Evolutionary conservation across 1,284 basidiomycete genomes (phyloP).

Genomic region (Abortiporus biennis): DNA sequence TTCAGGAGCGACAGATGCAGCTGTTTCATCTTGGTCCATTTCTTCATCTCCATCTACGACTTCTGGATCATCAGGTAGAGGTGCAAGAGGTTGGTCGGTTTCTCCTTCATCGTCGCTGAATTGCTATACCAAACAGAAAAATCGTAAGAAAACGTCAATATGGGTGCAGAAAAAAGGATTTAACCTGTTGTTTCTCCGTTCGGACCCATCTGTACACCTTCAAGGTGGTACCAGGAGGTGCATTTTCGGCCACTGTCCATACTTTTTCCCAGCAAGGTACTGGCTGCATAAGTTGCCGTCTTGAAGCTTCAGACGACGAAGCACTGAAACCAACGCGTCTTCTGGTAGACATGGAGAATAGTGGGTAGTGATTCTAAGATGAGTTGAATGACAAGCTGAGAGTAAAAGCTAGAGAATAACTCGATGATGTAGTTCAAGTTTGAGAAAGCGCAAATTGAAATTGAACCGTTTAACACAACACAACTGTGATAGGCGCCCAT

Average conservation of each 20-base stretch:
- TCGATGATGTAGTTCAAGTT: too few relatives aligned
- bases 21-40: constrained; percentile 59
- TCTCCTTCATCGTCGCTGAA: constrained; percentile 78
- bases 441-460: too few relatives aligned
- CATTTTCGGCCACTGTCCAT: constrained; percentile 52
- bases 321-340: constrained; percentile 69
- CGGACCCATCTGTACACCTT: constrained; percentile 70
- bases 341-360: constrained; percentile 58
- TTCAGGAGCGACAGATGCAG: constrained; percentile 41
- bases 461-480: too few relatives aligned
- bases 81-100: constrained; percentile 67
- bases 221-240: constrained; percentile 47
- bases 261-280: constrained; percentile 74
- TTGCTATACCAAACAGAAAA: constrained; percentile 41
- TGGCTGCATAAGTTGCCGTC: constrained; percentile 75
- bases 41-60: constrained; percentile 45
- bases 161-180: too few relatives aligned
- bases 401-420: too few relatives aligned
- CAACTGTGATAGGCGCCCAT: too few relatives aligned
- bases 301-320: constrained; percentile 70
- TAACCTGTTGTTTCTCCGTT: constrained; percentile 66
- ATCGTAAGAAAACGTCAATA: neutral
- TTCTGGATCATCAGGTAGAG: constrained; percentile 59
- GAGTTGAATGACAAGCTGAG: too few relatives aligned
- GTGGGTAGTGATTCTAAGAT: too few relatives aligned